These are phyloP conservation scores for Xylaria bambusicola DNA, from an alignment of 495 filamentous ascomycete genomes.

Conservation along the genomic window DNA sequence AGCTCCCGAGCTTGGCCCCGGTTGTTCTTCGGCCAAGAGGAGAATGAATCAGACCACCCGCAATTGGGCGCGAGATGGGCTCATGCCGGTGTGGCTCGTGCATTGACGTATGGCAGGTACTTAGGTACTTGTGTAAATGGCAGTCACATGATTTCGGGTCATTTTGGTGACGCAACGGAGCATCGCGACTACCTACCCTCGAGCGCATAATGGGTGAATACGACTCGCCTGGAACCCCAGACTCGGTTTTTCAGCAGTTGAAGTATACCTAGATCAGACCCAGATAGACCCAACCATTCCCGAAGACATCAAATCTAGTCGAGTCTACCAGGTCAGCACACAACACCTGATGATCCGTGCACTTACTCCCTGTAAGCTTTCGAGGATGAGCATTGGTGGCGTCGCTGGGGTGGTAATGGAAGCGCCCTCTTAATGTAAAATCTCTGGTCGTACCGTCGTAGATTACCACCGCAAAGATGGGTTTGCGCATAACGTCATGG, in stretches of 20 bases:
- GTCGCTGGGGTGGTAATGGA: not conserved
- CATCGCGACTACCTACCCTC: conserved; percentile 28
- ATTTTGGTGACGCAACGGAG: conserved; percentile 26
- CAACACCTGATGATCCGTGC: too few species aligned
- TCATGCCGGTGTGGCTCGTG: conserved; percentile 9
- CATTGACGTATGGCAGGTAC: not conserved
- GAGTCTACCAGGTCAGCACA: too few species aligned
- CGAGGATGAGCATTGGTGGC: conserved; percentile 9
- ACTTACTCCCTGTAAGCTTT: not conserved
- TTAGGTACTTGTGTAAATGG: not conserved
- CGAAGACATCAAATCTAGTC: too few species aligned
- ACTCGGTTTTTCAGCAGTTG: too few species aligned
- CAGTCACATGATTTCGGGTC: conserved; percentile 36
- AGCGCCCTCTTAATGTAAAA: not conserved
- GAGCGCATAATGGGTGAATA: not conserved
- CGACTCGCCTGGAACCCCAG: too few species aligned
- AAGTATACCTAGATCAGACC: too few species aligned
- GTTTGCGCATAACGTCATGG: conserved; percentile 37
- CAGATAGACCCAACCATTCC: too few species aligned
- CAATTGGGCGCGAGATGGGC: not conserved
- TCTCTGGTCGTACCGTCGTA: not conserved
- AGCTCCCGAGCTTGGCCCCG: conserved; percentile 28
- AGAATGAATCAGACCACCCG: conserved; percentile 16
- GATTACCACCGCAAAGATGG: conserved; percentile 25
- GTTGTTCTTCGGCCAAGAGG: conserved; percentile 29